Evolutionary conservation across 2,329 filamentous ascomycete species (phyloP).

Genomic region (Ascocoryne sarcoides): DNA sequence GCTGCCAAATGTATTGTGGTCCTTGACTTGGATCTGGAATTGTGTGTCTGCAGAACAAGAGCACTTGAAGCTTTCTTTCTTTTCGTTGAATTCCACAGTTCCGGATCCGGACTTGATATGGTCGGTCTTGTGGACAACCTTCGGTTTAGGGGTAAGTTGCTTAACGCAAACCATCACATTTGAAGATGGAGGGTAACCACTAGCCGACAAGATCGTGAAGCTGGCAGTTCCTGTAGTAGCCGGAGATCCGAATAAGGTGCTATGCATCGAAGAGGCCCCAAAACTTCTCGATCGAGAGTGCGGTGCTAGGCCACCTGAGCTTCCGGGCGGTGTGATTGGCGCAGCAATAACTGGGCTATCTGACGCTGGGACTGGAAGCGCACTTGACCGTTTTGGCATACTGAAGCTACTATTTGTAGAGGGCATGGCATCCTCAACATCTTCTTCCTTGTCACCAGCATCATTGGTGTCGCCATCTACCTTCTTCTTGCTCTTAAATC

Average conservation of each 20-base stretch:
- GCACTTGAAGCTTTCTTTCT: slow-evolving; percentile 64
- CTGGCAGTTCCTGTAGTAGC: slow-evolving; percentile 64
- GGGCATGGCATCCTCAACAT: slow-evolving; percentile 30
- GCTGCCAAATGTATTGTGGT: slow-evolving; percentile 75
- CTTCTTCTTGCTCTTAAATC: slow-evolving; percentile 66
- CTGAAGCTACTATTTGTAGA: slow-evolving; percentile 16
- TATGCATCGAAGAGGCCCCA: slow-evolving; percentile 59
- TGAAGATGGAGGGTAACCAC: slow-evolving; percentile 65
- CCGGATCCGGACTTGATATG: slow-evolving; percentile 68
- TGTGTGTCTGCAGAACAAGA: slow-evolving; percentile 71
- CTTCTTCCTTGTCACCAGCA: slow-evolving; percentile 35
- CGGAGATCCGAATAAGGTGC: slow-evolving; percentile 45
- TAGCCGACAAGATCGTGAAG: slow-evolving; percentile 71
- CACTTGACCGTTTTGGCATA: slow-evolving; percentile 15
- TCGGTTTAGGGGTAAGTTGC: slow-evolving; percentile 58
- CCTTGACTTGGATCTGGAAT: slow-evolving; percentile 80
- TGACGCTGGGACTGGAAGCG: slow-evolving; percentile 6
- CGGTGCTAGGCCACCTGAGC: slow-evolving; percentile 9
- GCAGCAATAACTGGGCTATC: slow-evolving; percentile 4
- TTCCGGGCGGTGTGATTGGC: slow-evolving; percentile 22
- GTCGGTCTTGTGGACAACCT: slow-evolving; percentile 86
- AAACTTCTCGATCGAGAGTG: slow-evolving; percentile 46
- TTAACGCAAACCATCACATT: slow-evolving; percentile 73
- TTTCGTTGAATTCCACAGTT: slow-evolving; percentile 55
- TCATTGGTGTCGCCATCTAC: slow-evolving; percentile 37